Evolutionary conservation across 495 filamentous ascomycete species (phyloP).

Genomic region (Recurvomyces mirabilis): DNA sequence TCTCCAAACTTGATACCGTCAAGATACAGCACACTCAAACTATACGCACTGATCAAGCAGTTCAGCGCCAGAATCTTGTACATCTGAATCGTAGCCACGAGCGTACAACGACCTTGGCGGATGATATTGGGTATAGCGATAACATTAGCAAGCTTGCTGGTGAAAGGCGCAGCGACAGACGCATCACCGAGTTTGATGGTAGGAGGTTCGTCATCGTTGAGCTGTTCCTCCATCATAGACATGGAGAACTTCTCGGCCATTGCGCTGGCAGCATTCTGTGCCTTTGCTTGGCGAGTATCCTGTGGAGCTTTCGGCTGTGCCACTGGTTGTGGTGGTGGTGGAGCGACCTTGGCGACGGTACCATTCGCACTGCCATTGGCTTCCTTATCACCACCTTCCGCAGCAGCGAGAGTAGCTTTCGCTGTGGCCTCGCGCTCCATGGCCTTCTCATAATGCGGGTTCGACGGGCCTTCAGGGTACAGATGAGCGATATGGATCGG

Average conservation of each 20-base stretch:
- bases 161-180: conserved; percentile 93
- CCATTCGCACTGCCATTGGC: conserved; percentile 39
- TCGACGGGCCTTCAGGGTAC: conserved; percentile 80
- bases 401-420: conserved; percentile 41
- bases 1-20: conserved; percentile 99
- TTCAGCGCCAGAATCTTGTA: conserved; percentile 99
- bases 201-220: conserved; percentile 83
- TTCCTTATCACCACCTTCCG: conserved; percentile 22
- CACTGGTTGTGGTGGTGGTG: background rate
- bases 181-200: conserved; percentile 96
- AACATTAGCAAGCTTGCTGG: conserved; percentile 93
- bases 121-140: conserved; percentile 98
- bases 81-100: conserved; percentile 99
- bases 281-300: conserved; percentile 51
- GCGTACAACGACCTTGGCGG: conserved; percentile 88
- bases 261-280: conserved; percentile 57
- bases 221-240: conserved; percentile 80
- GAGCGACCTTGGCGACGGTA: conserved; percentile 48
- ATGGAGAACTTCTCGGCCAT: conserved; percentile 79
- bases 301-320: conserved; percentile 43
- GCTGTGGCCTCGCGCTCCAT: conserved; percentile 69
- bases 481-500: conserved; percentile 84
- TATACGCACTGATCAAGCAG: conserved; percentile 97
- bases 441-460: conserved; percentile 93
- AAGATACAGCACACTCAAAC: conserved; percentile 86